A percentile compares a stretch with the other conserved stretches of the same genome.
Conservation (phyloP, 2,329 filamentous ascomycete species). For the Coleophoma cylindrospora region DNA sequence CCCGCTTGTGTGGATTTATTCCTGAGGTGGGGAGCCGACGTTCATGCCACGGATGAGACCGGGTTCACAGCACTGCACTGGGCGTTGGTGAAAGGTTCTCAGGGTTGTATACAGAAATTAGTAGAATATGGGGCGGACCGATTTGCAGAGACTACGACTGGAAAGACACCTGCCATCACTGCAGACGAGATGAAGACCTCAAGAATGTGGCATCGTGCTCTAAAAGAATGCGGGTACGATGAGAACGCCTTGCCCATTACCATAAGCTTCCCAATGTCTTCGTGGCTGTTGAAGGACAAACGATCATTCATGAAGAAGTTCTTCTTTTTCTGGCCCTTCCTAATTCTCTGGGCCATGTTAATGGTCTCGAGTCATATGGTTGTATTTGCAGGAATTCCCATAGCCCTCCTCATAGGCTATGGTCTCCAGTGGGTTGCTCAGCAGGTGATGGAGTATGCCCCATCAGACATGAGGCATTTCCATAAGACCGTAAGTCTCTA, state of each 20-base stretch:
- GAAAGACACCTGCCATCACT: conserved; percentile 83
- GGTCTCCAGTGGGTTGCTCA: conserved; percentile 72
- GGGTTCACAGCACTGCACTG: conserved; percentile 95
- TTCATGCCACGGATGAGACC: conserved; percentile 84
- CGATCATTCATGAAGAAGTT: conserved; percentile 76
- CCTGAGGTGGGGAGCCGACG: conserved; percentile 89
- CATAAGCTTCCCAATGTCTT: conserved; percentile 67
- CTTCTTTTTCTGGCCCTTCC: conserved; percentile 84
- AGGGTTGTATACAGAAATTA: conserved; percentile 85
- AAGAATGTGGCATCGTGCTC: conserved; percentile 74
- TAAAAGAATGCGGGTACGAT: conserved; percentile 81
- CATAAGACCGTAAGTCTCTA: conserved; percentile 69
- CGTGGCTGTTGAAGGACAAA: conserved; percentile 70
- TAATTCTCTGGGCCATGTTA: conserved; percentile 67
- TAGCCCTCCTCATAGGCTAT: conserved; percentile 61
- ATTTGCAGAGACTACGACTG: conserved; percentile 82
- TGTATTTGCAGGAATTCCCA: conserved; percentile 70
- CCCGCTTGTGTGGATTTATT: conserved; percentile 89
- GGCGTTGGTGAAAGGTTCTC: conserved; percentile 90
- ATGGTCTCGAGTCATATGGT: conserved; percentile 69
- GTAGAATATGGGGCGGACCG: conserved; percentile 94
- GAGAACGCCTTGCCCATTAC: conserved; percentile 67
- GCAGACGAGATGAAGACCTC: conserved; percentile 87
- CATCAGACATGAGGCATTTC: conserved; percentile 81
- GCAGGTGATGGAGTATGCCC: conserved; percentile 75